Percentiles rank a stretch among this genome's conserved stretches.
These are phyloP conservation scores for Yamadazyma phyllophila DNA, from an alignment of 805 yeast genomes.

Conservation along the genomic window DNA sequence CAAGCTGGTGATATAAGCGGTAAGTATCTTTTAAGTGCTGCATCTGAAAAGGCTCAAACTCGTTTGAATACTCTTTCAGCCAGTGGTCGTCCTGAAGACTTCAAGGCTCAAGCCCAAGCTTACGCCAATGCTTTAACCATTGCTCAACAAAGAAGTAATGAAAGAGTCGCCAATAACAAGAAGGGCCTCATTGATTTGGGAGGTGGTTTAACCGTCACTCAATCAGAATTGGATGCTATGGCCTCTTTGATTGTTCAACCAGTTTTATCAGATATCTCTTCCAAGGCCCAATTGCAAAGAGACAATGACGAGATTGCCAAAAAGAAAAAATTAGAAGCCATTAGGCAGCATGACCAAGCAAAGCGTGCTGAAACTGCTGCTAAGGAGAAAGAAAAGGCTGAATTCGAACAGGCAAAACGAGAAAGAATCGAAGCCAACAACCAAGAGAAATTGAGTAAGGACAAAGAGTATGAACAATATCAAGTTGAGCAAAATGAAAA, in stretches of 20 bases:
- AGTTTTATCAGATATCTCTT: slow-evolving; percentile 68
- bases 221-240: slow-evolving; percentile 70
- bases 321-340: slow-evolving; percentile 34
- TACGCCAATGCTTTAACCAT: slow-evolving; percentile 74
- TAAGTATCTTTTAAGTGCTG: slow-evolving; percentile 47
- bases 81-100: slow-evolving; percentile 27
- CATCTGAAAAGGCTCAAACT: slow-evolving; percentile 46
- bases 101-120: slow-evolving; percentile 47
- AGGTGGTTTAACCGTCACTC: slow-evolving; percentile 79
- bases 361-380: slow-evolving; percentile 27
- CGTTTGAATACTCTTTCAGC: slow-evolving; percentile 31
- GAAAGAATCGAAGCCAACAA: slow-evolving; percentile 32
- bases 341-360: slow-evolving; percentile 28
- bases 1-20: slow-evolving; percentile 46
- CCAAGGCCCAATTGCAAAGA: slow-evolving; percentile 70
- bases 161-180: slow-evolving; percentile 50
- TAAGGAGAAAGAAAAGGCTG: slow-evolving; percentile 34
- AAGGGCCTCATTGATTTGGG: slow-evolving; percentile 70
- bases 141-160: slow-evolving; percentile 67
- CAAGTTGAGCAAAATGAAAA: slow-evolving; percentile 30
- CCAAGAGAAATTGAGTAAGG: slow-evolving; percentile 30
- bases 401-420: slow-evolving; percentile 34
- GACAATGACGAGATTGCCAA: slow-evolving; percentile 36
- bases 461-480: slow-evolving; percentile 24
- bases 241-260: slow-evolving; percentile 83